phyloP scores from a whole-genome alignment of 345 rosid species.

The Barbarea vulgaris region DNA sequence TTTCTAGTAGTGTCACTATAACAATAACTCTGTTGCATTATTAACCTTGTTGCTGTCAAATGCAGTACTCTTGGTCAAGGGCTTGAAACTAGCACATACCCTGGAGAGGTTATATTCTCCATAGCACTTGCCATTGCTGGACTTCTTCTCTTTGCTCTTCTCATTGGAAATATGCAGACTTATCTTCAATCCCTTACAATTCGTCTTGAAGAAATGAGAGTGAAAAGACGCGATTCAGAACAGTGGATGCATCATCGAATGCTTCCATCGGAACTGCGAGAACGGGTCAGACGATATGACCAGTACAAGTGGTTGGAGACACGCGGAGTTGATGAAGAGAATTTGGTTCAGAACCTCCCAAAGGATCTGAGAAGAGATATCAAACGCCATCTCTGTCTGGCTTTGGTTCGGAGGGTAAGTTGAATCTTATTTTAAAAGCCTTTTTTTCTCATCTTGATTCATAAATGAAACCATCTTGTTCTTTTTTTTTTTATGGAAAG shows the following conservation, averaged over 20 bases:
- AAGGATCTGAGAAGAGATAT: conserved; percentile 96
- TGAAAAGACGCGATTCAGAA: conserved; percentile 96
- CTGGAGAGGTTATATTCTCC: conserved; percentile 84
- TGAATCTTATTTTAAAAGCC: neutral
- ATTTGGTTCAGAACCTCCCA: conserved; percentile 83
- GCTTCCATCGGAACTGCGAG: conserved; percentile 85
- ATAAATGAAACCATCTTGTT: neutral
- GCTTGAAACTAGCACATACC: conserved; percentile 86
- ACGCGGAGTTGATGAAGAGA: conserved; percentile 93
- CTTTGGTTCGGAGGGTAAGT: conserved; percentile 90
- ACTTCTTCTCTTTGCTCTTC: conserved; percentile 91
- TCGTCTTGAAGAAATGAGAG: conserved; percentile 96
- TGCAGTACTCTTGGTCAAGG: conserved; percentile 97
- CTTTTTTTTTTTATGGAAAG: conserved; percentile 33
- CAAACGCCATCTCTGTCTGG: conserved; percentile 92
- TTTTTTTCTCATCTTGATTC: neutral
- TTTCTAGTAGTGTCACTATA: neutral
- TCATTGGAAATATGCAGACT: conserved; percentile 99
- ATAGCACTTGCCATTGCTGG: conserved; percentile 84
- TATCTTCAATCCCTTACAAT: conserved; percentile 96
- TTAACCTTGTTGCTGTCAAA: conserved; percentile 11
- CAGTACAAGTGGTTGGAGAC: conserved; percentile 98
- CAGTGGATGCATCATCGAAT: conserved; percentile 99
- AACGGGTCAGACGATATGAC: conserved; percentile 89
- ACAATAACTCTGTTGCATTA: neutral